These are phyloP conservation scores for Baorangia bicolor DNA, from an alignment of 768 basidiomycete species.

Conservation along the genomic window DNA sequence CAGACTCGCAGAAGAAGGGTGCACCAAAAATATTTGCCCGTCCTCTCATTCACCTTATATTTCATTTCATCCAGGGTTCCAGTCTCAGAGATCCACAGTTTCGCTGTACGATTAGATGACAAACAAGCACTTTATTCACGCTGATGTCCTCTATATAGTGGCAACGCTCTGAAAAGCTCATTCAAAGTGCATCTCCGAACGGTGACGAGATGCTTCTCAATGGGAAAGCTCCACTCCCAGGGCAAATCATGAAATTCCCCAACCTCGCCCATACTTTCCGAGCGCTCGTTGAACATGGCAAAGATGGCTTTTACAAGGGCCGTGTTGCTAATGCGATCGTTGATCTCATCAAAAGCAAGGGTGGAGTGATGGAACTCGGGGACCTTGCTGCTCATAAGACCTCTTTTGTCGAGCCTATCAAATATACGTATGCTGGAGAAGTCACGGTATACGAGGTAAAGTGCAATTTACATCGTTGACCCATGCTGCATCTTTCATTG, in stretches of 20 bases:
- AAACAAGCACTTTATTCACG: not conserved
- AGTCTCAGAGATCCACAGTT: slow-evolving; percentile 78
- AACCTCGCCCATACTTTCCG: slow-evolving; percentile 84
- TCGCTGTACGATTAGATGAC: slow-evolving; percentile 40
- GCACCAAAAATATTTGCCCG: slow-evolving; percentile 12
- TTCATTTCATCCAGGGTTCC: slow-evolving; percentile 56
- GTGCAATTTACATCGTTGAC: not conserved
- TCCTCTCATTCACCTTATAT: not conserved
- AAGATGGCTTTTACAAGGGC: slow-evolving; percentile 93
- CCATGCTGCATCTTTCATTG: not conserved
- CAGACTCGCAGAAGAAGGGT: slow-evolving; percentile 89
- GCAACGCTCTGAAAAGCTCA: slow-evolving; percentile 55
- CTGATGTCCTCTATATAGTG: slow-evolving; percentile 35
- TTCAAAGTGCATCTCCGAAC: slow-evolving; percentile 84
- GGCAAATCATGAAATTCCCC: slow-evolving; percentile 79
- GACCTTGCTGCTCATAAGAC: slow-evolving; percentile 86
- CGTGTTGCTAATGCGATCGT: slow-evolving; percentile 87
- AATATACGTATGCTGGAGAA: slow-evolving; percentile 81
- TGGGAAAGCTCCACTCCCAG: slow-evolving; percentile 79
- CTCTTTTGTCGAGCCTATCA: slow-evolving; percentile 84
- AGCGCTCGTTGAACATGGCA: slow-evolving; percentile 75
- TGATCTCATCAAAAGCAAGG: slow-evolving; percentile 77
- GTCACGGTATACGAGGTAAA: slow-evolving; percentile 89
- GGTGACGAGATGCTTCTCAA: slow-evolving; percentile 84
- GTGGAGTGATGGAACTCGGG: slow-evolving; percentile 92